These are phyloP conservation scores for Scenedesmus sp. DNA, from an alignment of 163 green algal genomes.

Conservation along the genomic window DNA sequence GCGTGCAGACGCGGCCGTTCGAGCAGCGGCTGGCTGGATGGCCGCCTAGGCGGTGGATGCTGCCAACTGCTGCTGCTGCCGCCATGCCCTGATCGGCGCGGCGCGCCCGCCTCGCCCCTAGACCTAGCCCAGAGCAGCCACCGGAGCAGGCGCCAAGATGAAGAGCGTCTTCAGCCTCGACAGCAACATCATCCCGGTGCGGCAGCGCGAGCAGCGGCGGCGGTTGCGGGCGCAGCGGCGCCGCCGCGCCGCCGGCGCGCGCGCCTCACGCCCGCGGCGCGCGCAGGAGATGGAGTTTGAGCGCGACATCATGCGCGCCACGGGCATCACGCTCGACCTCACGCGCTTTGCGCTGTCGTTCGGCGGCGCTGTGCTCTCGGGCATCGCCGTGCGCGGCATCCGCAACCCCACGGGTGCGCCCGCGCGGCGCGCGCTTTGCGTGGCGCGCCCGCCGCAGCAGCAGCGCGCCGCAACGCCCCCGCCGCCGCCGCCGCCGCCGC, in stretches of 20 bases:
- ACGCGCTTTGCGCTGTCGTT: slow-evolving; percentile 44
- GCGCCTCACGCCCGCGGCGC: too few relatives aligned
- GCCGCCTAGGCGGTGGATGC: too few relatives aligned
- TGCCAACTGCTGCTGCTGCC: slow-evolving; percentile 16
- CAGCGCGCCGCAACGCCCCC: not conserved
- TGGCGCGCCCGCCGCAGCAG: too few relatives aligned
- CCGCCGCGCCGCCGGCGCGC: too few relatives aligned
- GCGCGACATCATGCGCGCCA: slow-evolving; percentile 6
- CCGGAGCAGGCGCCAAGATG: not conserved
- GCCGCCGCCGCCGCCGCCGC: not conserved
- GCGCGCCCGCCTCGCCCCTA: too few relatives aligned
- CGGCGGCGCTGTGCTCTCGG: slow-evolving; percentile 15
- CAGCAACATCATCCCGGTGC: slow-evolving; percentile 29
- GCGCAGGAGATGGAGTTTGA: slow-evolving; percentile 30
- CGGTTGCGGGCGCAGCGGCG: too few relatives aligned
- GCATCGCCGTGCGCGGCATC: slow-evolving; percentile 32
- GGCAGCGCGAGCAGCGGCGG: too few relatives aligned
- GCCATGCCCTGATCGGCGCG: too few relatives aligned
- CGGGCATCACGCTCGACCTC: slow-evolving; percentile 28
- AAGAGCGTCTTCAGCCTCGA: slow-evolving; percentile 26
- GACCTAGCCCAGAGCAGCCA: not conserved
- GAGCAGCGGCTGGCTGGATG: too few relatives aligned
- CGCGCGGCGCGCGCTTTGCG: not conserved
- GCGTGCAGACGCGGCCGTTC: too few relatives aligned
- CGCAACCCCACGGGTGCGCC: slow-evolving; percentile 19